Base-by-base conservation (phyloP, 2,329 filamentous ascomycete species). In the Domatiomyces globalis region DNA sequence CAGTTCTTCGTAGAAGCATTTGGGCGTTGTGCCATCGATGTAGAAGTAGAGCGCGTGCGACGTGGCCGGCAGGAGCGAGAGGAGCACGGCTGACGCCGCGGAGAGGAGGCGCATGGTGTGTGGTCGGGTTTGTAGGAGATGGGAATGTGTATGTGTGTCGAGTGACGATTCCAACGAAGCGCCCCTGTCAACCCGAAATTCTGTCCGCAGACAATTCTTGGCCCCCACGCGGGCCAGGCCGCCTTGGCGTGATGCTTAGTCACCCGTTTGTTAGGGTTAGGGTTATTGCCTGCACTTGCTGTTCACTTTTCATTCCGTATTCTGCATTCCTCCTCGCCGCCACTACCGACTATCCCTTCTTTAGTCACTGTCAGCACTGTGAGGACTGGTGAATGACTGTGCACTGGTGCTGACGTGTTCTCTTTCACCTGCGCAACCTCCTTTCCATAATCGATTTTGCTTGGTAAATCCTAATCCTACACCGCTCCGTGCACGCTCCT, bases 1-100 rank as follows among this genome's bases (percentile, higher is more conserved):
- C 54, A 98, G 79, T 70, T 96, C 90, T 73, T 98, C 92, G 72
- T 85, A 94, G 80, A 98, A 98, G 73, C 92, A 98, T 73, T 94
- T 95, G 60, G 87, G 84, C 58, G 79, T 73, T 48, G 79, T 78
- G 63, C 85, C 86, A 67, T 96, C 88, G 68, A 96, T 83, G 75
- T 85, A 96, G 77, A 98, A 94, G 80, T 94, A 90, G 53, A 98
- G 79, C 51, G 89, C 88, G 66, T 88, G 84, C 56, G 33, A 39
- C 10, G 84, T 80, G 54, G 81, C 80, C 36, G 76, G 65, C 46
- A 77, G 66, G 54, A 76, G 65, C 36, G 55, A 48, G 19, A 48
- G 44, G 15, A 53, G 25, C 6, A 50, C 54, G 15, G 53, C 42
- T 15, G 56, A 42, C 36, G 50, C 51, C 51, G 53, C 50, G 17